phyloP scores from a whole-genome alignment of 148 eudicot genomes.

The Vaccinium corymbosum region DNA sequence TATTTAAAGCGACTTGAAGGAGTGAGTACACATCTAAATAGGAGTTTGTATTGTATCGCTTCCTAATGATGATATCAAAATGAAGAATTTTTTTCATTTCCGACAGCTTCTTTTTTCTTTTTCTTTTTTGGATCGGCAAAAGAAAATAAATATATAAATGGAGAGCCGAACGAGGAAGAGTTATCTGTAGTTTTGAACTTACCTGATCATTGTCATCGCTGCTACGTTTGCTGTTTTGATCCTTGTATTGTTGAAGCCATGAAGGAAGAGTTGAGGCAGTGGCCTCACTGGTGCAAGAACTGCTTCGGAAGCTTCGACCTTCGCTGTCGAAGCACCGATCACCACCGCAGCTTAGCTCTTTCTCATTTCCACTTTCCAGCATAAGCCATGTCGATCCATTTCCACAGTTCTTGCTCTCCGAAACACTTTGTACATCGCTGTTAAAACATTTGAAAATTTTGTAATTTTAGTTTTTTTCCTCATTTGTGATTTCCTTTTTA shows the following conservation, averaged over 20 bases:
- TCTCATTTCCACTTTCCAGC: conserved; percentile 33
- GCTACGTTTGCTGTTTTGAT: conserved; percentile 41
- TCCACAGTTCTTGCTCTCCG: conserved; percentile 32
- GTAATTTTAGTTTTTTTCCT: neutral
- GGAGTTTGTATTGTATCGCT: too few species aligned
- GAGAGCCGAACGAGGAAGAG: neutral
- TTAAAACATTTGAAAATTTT: neutral
- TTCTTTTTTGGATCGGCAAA: too few species aligned
- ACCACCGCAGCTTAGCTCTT: conserved; percentile 23
- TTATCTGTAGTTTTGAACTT: neutral
- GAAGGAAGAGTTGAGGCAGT: conserved; percentile 67
- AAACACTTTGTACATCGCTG: conserved; percentile 45
- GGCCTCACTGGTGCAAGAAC: conserved; percentile 37
- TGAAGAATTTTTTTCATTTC: too few species aligned
- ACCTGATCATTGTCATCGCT: conserved; percentile 44
- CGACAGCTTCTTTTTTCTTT: too few species aligned
- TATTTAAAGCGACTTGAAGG: too few species aligned
- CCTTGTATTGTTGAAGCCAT: conserved; percentile 71
- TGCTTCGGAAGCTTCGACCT: conserved; percentile 24
- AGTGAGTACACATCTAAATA: too few species aligned
- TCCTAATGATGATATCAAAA: too few species aligned
- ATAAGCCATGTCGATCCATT: conserved; percentile 32
- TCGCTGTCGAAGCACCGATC: conserved; percentile 30
- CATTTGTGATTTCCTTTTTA: neutral
- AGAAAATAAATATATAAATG: too few species aligned